Base-by-base conservation (phyloP, 176 grass and related monocot genomes). In the Carex myosuroides region DNA sequence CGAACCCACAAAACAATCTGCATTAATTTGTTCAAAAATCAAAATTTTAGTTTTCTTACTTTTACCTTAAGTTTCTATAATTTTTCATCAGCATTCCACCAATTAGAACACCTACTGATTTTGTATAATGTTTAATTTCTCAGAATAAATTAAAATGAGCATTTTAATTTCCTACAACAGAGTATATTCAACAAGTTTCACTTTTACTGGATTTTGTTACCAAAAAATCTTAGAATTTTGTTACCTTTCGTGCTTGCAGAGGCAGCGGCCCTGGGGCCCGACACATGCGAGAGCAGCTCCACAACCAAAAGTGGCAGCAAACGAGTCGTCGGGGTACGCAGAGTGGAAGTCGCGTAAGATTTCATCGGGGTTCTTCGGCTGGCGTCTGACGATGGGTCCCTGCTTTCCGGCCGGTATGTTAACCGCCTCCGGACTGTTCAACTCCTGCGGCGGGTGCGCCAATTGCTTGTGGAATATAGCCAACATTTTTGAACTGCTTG, bases 271-370 rank as follows among this genome's bases (percentile, higher is more conserved):
- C 33, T 16, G 75, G 30, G 70, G 60, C 18, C 74, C 84, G 70
- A 94, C 85, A 83, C 91, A 98, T 76, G 95, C 92, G 82, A 98
- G 91, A 54, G 92, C 83, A 52, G 95, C 91, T 87, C 95, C 95
- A 62, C 87, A 85, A 42, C 85, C 81, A 85, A 98, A 98, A 52
- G 91, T 90, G 18, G 91, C 84, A 70, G 91, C 91, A 82, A 94
- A 90, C 52, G 95, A 90, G 75, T 87, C 12, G 41, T 58, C 0
- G 0, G 92, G 88, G 79, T 93, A 73, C 10, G 32, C 13, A 72
- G 91, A 68, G 84, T 93, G 92, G 84, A 95, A 98, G 44, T 91
- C 88, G 6, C 86, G 22, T 3, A 98, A 86, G 84, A 98, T 95
- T 83, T 95, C 89, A 54, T 98, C 91, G 75, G 91, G 92, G 64